A percentile compares a stretch with the other conserved stretches of the same genome.
Conservation (phyloP, 1,284 basidiomycete species). For the Tylopilus sp. region DNA sequence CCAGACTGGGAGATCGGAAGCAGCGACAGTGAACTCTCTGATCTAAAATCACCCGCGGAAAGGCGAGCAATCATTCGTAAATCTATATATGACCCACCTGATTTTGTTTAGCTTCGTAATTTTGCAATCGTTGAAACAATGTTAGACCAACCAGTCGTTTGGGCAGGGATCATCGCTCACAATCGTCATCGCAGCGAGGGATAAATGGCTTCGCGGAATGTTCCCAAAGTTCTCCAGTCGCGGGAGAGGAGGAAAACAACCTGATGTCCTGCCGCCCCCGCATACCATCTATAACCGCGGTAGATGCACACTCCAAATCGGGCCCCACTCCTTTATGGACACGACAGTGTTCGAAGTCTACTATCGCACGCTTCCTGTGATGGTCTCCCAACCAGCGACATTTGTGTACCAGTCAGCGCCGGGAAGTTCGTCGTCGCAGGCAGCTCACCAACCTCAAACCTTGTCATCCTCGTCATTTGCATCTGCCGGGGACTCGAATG, state of each 20-base stretch:
- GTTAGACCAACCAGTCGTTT: constrained; percentile 37
- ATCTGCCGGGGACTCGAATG: constrained; percentile 28
- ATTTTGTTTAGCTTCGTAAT: constrained; percentile 47
- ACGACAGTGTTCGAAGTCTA: constrained; percentile 68
- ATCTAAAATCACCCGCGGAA: constrained; percentile 47
- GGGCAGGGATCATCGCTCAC: constrained; percentile 28
- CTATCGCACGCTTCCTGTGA: constrained; percentile 35
- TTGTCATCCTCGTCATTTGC: constrained; percentile 3
- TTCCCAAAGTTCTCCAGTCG: constrained; percentile 72
- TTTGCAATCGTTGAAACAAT: constrained; percentile 63
- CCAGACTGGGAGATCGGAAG: constrained; percentile 57
- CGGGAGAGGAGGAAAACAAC: constrained; percentile 48
- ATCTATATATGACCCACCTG: constrained; percentile 7
- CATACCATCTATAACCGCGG: constrained; percentile 63
- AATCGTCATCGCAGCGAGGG: constrained; percentile 48
- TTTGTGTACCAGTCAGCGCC: constrained; percentile 25
- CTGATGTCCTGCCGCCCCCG: constrained; percentile 52
- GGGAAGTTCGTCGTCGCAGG: constrained; percentile 18
- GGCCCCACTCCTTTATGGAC: constrained; percentile 64
- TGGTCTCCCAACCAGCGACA: constrained; percentile 23
- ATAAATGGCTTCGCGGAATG: constrained; percentile 60
- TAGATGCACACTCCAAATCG: constrained; percentile 63
- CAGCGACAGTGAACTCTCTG: constrained; percentile 34
- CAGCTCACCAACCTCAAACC: constrained; percentile 10
- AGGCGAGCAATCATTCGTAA: constrained; percentile 41